Percentiles rank a stretch among this genome's conserved stretches.
phyloP scores from a whole-genome alignment of 345 rosid species.

The Brassica rapa region DNA sequence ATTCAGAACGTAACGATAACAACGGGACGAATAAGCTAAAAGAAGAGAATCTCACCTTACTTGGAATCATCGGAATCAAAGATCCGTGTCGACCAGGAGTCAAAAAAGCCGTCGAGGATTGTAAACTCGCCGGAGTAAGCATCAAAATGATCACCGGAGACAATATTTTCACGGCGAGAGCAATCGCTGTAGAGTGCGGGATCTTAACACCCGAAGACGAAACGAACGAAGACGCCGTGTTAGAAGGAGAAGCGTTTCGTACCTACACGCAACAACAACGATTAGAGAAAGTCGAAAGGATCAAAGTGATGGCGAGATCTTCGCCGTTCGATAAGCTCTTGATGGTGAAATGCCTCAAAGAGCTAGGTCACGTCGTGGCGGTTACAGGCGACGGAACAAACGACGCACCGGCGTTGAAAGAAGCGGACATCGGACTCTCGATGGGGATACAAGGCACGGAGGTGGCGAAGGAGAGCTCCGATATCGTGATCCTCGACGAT shows the following conservation, averaged over 20 bases:
- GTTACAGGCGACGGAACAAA: conserved; percentile 77
- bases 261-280: conserved; percentile 49
- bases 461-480: conserved; percentile 81
- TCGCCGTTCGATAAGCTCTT: conserved; percentile 73
- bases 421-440: conserved; percentile 73
- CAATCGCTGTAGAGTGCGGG: conserved; percentile 77
- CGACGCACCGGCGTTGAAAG: conserved; percentile 79
- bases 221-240: conserved; percentile 42
- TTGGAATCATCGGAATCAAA: conserved; percentile 72
- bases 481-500: conserved; percentile 73
- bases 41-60: conserved; percentile 49
- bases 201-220: conserved; percentile 51
- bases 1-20: conserved; percentile 38
- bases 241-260: conserved; percentile 63
- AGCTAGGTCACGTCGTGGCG: conserved; percentile 71
- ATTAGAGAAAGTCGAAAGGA: conserved; percentile 52
- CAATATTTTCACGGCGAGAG: conserved; percentile 71
- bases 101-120: conserved; percentile 60
- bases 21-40: conserved; percentile 34
- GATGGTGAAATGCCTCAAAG: conserved; percentile 74
- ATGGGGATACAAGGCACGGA: conserved; percentile 85
- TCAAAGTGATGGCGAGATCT: conserved; percentile 80
- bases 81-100: conserved; percentile 74
- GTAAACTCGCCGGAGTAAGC: conserved; percentile 66
- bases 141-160: conserved; percentile 87